phyloP scores from a whole-genome alignment of 805 yeast genomes.

The Saturnispora ahearnii region DNA sequence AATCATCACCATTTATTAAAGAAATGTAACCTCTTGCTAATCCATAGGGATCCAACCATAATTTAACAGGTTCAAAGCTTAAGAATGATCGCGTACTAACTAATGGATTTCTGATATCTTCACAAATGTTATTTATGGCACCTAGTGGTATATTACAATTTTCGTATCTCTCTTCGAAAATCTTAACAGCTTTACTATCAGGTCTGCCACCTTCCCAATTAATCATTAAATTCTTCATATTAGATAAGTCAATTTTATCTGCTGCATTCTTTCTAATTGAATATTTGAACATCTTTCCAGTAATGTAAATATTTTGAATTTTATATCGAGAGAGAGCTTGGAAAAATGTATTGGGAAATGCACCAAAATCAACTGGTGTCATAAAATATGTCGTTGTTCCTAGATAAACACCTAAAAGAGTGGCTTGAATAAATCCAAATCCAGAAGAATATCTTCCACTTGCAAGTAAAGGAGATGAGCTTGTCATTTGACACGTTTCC shows the following conservation, averaged over 20 bases:
- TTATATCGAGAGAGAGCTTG: slow-evolving; percentile 63
- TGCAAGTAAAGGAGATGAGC: slow-evolving; percentile 67
- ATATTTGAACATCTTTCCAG: slow-evolving; percentile 73
- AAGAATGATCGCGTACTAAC: slow-evolving; percentile 79
- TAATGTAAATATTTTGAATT: slow-evolving; percentile 78
- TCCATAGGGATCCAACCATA: slow-evolving; percentile 81
- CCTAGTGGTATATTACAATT: slow-evolving; percentile 56
- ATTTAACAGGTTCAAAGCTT: slow-evolving; percentile 78
- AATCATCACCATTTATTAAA: slow-evolving; percentile 64
- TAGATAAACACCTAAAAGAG: slow-evolving; percentile 70
- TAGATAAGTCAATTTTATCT: slow-evolving; percentile 6
- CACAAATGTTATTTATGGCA: slow-evolving; percentile 68
- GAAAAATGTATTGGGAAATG: slow-evolving; percentile 64
- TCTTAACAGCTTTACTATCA: slow-evolving; percentile 46
- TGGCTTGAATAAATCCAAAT: slow-evolving; percentile 82
- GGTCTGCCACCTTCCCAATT: slow-evolving; percentile 66
- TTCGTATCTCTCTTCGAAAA: slow-evolving; percentile 53
- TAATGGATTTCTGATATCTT: slow-evolving; percentile 73
- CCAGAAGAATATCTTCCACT: slow-evolving; percentile 81
- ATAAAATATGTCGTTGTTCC: slow-evolving; percentile 82
- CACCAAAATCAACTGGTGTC: slow-evolving; percentile 68
- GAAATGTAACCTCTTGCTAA: slow-evolving; percentile 83
- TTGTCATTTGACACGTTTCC: slow-evolving; percentile 80
- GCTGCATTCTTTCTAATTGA: slow-evolving; percentile 38
- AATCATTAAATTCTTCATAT: slow-evolving; percentile 72